phyloP scores from a whole-genome alignment of 441 rosid genomes.

The Hura crepitans region DNA sequence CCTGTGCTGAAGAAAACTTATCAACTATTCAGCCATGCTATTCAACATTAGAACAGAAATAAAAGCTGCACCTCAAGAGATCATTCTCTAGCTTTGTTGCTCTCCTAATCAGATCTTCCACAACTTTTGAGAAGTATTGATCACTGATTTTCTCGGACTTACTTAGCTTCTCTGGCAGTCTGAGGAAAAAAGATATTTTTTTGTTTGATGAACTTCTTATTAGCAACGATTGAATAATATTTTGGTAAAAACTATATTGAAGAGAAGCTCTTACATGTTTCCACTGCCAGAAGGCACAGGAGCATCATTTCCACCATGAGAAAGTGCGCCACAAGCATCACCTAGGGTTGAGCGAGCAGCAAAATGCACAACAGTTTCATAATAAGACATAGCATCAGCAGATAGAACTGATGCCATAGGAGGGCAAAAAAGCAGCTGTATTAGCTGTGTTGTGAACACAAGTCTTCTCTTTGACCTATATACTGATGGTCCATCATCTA shows the following conservation, averaged over 20 bases:
- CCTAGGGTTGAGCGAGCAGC: conserved; percentile 59
- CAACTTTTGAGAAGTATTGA: conserved; percentile 36
- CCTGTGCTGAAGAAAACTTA: neutral
- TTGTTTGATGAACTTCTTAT: neutral
- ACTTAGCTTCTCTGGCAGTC: conserved; percentile 40
- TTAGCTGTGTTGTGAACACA: conserved; percentile 65
- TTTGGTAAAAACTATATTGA: neutral
- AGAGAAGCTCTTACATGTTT: conserved; percentile 44
- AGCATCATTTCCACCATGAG: conserved; percentile 32
- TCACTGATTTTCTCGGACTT: conserved; percentile 40
- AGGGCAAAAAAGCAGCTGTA: conserved; percentile 64
- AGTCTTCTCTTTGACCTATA: conserved; percentile 69
- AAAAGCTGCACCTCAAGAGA: conserved; percentile 42
- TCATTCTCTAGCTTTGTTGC: conserved; percentile 56
- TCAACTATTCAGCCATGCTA: neutral
- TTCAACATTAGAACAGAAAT: neutral
- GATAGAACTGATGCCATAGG: conserved; percentile 45
- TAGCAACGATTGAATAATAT: neutral
- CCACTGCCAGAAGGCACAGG: conserved; percentile 28
- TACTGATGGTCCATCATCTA: conserved; percentile 39
- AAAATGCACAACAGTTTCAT: conserved; percentile 48
- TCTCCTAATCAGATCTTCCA: conserved; percentile 55
- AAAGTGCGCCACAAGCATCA: conserved; percentile 54
- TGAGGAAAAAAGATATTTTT: conserved; percentile 18
- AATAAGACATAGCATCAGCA: conserved; percentile 43